phyloP scores from a whole-genome alignment of 1,284 basidiomycete species.

The Cerioporus squamosus region DNA sequence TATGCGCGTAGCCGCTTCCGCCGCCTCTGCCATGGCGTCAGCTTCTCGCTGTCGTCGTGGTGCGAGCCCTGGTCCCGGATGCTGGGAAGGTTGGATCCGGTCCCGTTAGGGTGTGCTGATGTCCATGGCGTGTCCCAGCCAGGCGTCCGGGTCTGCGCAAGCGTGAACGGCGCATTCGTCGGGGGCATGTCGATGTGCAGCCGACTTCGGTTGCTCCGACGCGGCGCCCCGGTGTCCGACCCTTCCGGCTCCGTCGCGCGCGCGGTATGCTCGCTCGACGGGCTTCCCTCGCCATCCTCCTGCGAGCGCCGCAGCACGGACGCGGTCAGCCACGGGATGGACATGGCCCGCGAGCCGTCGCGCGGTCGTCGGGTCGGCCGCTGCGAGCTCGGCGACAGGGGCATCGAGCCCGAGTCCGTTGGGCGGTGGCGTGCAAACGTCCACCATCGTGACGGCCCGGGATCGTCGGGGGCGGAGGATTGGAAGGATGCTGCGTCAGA shows the following conservation, averaged over 20 bases:
- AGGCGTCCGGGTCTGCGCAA: slow-evolving; percentile 58
- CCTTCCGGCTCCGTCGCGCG: slow-evolving; percentile 22
- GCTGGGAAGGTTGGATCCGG: slow-evolving; percentile 1
- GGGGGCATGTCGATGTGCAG: slow-evolving; percentile 46
- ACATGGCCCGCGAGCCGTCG: slow-evolving; percentile 29
- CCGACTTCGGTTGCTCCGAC: slow-evolving; percentile 23
- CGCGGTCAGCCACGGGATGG: slow-evolving; percentile 35
- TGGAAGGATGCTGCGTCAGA: slow-evolving; percentile 58
- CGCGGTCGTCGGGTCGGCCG: slow-evolving; percentile 19
- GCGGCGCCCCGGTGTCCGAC: slow-evolving; percentile 17
- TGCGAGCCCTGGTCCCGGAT: slow-evolving; percentile 34
- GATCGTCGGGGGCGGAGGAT: slow-evolving; percentile 48
- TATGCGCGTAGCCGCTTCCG: slow-evolving; percentile 64
- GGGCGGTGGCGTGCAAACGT: slow-evolving; percentile 49
- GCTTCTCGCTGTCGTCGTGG: slow-evolving; percentile 40
- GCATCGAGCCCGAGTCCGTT: slow-evolving; percentile 23
- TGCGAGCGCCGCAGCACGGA: slow-evolving; percentile 35
- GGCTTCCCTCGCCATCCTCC: slow-evolving; percentile 26
- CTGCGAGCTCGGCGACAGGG: slow-evolving; percentile 22
- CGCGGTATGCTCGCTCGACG: not conserved
- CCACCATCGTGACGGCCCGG: slow-evolving; percentile 66
- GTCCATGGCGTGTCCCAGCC: slow-evolving; percentile 76
- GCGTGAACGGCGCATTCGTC: slow-evolving; percentile 49
- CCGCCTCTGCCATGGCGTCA: slow-evolving; percentile 46
- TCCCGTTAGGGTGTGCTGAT: slow-evolving; percentile 40